Evolutionary conservation across 768 basidiomycete genomes (phyloP), one percentile per base, ranked within the genome.

Genomic region (Naganishia onofrii): DNA sequence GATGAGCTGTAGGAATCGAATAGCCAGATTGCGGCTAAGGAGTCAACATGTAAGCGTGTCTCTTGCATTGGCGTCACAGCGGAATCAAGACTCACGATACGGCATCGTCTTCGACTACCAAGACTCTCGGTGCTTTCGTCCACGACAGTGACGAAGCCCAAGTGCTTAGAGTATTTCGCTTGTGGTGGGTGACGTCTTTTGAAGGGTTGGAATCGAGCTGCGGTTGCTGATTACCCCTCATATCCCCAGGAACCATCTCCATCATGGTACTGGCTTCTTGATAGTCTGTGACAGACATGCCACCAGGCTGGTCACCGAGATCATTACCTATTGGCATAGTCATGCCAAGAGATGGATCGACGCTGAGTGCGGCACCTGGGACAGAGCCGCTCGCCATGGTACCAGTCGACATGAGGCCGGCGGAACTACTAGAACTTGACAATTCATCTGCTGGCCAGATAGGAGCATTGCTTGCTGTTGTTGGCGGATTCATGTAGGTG

Each of bases 31-130:
- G 69, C 94, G 82, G 79, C 89, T 93, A 17, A 2, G 38, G 26
- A 13, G 42, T 42, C n/a, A 17, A 29, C n/a, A 42, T 42, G 15
- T 42, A 17, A 36, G 38, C 29, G 3, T 46, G 36, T 23, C 19
- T 17, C 23, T 0, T 2, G 4, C 3, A 23, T 3, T n/a, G 2
- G 36, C 3, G 4, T 19, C 6, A 15, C 26, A 23, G 13, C 21
- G 1, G 23, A n/a, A 26, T 15, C 15, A 42, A 26, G n/a, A 63
- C 60, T 44, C 23, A 63, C 60, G 60, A 63, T 31, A 98, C 93
- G 5, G 89, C 89, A 76, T 98, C 95, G 80, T 98, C 95, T 80
- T 98, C 95, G 12, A 98, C 95, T 9, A 98, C 85, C 63, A 97
- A 80, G 67, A 98, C 93, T 0, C 90, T 84, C 5, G 95, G 95